Evolutionary conservation across 2,329 filamentous ascomycete genomes (phyloP).

Genomic region (Fonsecaea monophora): DNA sequence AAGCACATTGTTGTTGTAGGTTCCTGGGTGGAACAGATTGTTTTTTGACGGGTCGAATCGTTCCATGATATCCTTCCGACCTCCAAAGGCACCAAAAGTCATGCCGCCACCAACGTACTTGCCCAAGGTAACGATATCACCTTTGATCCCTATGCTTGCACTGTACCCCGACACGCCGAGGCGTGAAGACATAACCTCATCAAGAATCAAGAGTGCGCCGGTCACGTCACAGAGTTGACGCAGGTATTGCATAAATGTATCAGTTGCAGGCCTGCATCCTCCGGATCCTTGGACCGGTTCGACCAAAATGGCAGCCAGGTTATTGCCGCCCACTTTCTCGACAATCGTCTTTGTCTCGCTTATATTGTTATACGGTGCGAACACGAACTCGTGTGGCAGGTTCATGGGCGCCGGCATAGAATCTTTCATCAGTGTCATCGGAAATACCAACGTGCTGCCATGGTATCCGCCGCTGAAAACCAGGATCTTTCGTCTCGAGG

Average conservation of each 20-base stretch:
- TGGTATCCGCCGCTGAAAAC: constrained; percentile 87
- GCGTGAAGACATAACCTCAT: constrained; percentile 74
- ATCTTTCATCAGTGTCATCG: background rate
- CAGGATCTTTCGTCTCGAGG: constrained; percentile 58
- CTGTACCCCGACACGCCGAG: constrained; percentile 58
- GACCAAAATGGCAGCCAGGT: constrained; percentile 67
- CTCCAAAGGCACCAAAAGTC: constrained; percentile 71
- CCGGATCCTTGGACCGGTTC: constrained; percentile 71
- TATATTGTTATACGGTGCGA: constrained; percentile 68
- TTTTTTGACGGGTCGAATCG: constrained; percentile 60
- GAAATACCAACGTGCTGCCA: constrained; percentile 56
- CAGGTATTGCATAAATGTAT: constrained; percentile 61
- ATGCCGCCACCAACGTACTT: constrained; percentile 72
- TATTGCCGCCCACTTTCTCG: constrained; percentile 41
- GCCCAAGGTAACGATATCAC: constrained; percentile 69
- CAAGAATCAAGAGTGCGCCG: constrained; percentile 68
- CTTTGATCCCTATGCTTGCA: constrained; percentile 47
- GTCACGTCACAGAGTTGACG: constrained; percentile 56
- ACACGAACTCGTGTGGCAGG: constrained; percentile 63
- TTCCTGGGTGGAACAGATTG: constrained; percentile 60
- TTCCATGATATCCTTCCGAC: constrained; percentile 63
- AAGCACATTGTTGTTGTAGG: constrained; percentile 71
- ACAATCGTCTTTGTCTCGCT: constrained; percentile 46
- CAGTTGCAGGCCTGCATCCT: constrained; percentile 60
- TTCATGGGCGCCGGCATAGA: constrained; percentile 46